phyloP scores from a whole-genome alignment of 257 asterid genomes.

The Solanum gracilifrons region DNA sequence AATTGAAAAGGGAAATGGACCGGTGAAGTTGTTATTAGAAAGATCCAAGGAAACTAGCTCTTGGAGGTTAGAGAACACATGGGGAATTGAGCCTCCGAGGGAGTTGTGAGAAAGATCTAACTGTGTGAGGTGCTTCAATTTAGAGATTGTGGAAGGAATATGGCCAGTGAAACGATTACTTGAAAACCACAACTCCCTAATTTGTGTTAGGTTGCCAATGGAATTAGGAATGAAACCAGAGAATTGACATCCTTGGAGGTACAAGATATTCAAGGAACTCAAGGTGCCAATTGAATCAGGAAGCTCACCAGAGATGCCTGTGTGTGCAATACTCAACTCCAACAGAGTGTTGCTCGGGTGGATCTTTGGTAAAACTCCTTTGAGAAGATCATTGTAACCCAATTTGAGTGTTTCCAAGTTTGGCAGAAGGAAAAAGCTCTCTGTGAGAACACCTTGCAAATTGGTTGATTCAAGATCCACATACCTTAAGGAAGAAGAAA shows the following conservation, averaged over 20 bases:
- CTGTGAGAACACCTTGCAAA: background rate
- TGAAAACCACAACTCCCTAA: too few relatives aligned
- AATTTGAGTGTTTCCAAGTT: background rate
- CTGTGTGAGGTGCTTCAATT: too few relatives aligned
- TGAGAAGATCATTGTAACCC: fast-evolving
- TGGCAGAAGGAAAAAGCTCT: background rate
- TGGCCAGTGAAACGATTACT: too few relatives aligned
- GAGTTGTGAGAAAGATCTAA: fast-evolving
- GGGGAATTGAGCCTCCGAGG: too few relatives aligned
- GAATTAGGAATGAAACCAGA: too few relatives aligned
- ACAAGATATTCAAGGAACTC: background rate
- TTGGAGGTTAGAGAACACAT: too few relatives aligned
- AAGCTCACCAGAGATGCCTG: background rate
- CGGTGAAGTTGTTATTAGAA: too few relatives aligned
- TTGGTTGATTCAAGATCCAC: fast-evolving
- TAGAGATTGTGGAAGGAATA: too few relatives aligned
- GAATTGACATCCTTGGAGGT: background rate
- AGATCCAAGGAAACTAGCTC: too few relatives aligned
- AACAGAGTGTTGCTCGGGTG: background rate
- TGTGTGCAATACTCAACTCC: background rate
- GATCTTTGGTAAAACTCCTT: background rate
- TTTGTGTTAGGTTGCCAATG: too few relatives aligned
- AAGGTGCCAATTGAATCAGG: background rate
- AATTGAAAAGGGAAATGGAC: too few relatives aligned
- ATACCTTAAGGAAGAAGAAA: background rate